phyloP scores from a whole-genome alignment of 257 asterid genomes.

The Petunia axillaris region DNA sequence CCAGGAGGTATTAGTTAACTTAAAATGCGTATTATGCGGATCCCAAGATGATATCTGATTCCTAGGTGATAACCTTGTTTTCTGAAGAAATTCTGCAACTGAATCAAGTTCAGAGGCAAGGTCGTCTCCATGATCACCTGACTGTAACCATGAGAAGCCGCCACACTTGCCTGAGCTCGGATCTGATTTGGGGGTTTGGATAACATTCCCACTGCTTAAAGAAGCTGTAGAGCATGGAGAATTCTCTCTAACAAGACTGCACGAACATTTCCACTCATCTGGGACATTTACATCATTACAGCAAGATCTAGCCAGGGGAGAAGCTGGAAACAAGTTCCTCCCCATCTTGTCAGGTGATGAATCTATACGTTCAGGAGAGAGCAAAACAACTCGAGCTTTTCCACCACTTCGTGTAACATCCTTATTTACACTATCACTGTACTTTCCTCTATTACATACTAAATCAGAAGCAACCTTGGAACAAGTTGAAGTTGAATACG shows the following conservation, averaged over 20 bases:
- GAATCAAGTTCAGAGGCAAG: slow-evolving; percentile 36
- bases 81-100: slow-evolving; percentile 30
- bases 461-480: slow-evolving; percentile 40
- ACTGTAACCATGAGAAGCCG: slow-evolving; percentile 31
- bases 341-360: slow-evolving; percentile 26
- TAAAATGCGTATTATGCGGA: slow-evolving; percentile 38
- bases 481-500: slow-evolving; percentile 40
- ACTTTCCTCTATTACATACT: slow-evolving; percentile 29
- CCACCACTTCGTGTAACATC: slow-evolving; percentile 27
- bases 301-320: slow-evolving; percentile 28
- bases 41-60: slow-evolving; percentile 39
- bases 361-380: slow-evolving; percentile 33
- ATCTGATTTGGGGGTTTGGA: slow-evolving; percentile 72
- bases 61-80: slow-evolving; percentile 41
- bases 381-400: slow-evolving; percentile 33
- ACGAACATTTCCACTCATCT: slow-evolving; percentile 23
- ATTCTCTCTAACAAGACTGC: slow-evolving; percentile 31
- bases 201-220: slow-evolving; percentile 56
- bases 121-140: slow-evolving; percentile 23
- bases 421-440: slow-evolving; percentile 28
- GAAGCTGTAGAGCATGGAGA: slow-evolving; percentile 44
- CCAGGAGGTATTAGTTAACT: slow-evolving; percentile 53
- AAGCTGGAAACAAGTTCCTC: slow-evolving; percentile 19
- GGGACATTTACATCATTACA: slow-evolving; percentile 13
- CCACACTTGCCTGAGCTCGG: slow-evolving; percentile 39